Evolutionary conservation across 495 filamentous ascomycete species (phyloP).

Genomic region (Aspergillus baeticus): DNA sequence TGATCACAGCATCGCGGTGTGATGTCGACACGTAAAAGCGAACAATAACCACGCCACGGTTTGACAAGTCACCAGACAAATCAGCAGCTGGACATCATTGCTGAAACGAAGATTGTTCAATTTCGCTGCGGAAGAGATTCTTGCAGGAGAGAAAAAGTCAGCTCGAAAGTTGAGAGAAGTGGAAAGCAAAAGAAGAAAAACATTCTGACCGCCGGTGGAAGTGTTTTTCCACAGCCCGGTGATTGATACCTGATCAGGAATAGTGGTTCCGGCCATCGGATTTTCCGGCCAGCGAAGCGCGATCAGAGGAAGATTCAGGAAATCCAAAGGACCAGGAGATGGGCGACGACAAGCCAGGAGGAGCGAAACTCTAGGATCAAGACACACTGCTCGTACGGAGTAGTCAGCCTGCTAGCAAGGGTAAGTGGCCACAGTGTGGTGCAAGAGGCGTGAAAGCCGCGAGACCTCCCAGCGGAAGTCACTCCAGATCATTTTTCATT

Average conservation of each 20-base stretch:
- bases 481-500: constrained; percentile 12
- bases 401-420: neutral
- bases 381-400: neutral
- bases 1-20: constrained; percentile 5
- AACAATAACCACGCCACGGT: neutral
- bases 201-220: constrained; percentile 16
- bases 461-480: neutral
- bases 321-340: constrained; percentile 8
- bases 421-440: neutral
- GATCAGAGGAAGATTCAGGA: constrained; percentile 5
- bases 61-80: neutral
- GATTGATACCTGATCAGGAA: constrained; percentile 19
- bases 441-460: neutral
- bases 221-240: constrained; percentile 23
- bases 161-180: constrained; percentile 18
- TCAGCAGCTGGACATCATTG: neutral
- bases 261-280: constrained; percentile 25
- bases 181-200: constrained; percentile 31
- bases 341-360: constrained; percentile 7
- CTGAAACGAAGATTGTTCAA: neutral
- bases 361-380: neutral
- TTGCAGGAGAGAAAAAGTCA: neutral
- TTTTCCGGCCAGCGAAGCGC: constrained; percentile 16
- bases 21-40: neutral
- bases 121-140: neutral